Base-by-base conservation (phyloP, 306 rosid species). In the Trifolium dubium region DNA sequence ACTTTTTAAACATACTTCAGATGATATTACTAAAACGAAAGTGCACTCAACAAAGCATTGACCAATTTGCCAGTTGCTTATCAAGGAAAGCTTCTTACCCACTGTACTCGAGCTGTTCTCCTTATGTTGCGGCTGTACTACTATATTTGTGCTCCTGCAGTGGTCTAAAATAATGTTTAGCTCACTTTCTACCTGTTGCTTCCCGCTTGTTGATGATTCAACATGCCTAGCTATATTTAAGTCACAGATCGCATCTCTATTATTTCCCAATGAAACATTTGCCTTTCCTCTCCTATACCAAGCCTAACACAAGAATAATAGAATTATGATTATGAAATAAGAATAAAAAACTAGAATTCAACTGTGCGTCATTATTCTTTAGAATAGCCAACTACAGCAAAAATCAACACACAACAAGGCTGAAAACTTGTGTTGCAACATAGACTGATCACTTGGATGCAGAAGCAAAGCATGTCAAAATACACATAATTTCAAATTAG, bases 261-360 rank as follows among this genome's bases (percentile, higher is more conserved):
- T 79, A 64, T 85, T 84, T 75, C 85, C 88, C 81, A 84, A 31
- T 44, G 88, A 77, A 54, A 86, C 89, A 82, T 92, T 89, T 4
- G 67, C 89, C 88, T 77, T 88, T 34, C 98, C 92, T 84, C 98
- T 84, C 75, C 98, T 82, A 58, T 85, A 92, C 98, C 98, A 92
- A 55, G 98, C 98, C 98, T 92, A 79, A 43, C 35, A 28, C 32
- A 69, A 56, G 74, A 67, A 34, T 28, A 53, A 73, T 18, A 46
- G 73, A 28, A 12, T 15, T 43, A 23, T 8, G 35, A 12, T 15
- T 43, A 23, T 8, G 35, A 41, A 73, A 60, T 4, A 85, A 28
- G 43, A 80, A 61, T 34, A 56, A 37, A 62, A 62, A 79, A 49
- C 69, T 69, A 75, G 6, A 50, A 35, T 58, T 65, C 18, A 69